Conservation (phyloP, 495 filamentous ascomycete species). For the Daldinia loculata region DNA sequence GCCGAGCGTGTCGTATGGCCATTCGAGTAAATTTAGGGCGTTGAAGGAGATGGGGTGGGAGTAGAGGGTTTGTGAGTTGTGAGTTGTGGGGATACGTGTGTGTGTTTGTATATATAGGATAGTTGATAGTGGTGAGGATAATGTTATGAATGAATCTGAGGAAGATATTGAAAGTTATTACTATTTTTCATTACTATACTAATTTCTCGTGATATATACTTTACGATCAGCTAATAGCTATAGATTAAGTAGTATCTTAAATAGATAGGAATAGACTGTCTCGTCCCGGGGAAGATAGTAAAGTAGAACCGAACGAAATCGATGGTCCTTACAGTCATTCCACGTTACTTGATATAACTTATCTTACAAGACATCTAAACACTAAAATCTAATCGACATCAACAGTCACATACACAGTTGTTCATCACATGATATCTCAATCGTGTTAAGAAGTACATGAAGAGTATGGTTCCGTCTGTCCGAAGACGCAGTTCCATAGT, state of each 20-base stretch:
- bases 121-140: no score
- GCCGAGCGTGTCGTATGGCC: slow-evolving; percentile 77
- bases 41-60: slow-evolving; percentile 56
- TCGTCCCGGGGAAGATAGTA: background rate
- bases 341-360: background rate
- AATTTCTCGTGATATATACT: no score
- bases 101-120: background rate
- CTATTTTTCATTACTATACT: no score
- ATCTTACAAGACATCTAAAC: background rate
- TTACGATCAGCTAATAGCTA: background rate
- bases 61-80: background rate
- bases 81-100: background rate
- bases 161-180: no score
- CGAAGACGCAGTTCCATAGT: background rate
- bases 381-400: background rate
- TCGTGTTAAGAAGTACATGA: background rate
- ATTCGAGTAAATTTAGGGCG: slow-evolving; percentile 70
- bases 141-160: no score
- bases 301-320: background rate
- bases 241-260: no score
- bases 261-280: background rate
- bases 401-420: background rate
- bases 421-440: background rate
- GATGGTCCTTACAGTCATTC: background rate
- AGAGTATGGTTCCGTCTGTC: background rate